Evolutionary conservation across 2,329 filamentous ascomycete genomes (phyloP), one percentile per base, ranked within the genome.

Genomic region (Aspergillus tanneri): DNA sequence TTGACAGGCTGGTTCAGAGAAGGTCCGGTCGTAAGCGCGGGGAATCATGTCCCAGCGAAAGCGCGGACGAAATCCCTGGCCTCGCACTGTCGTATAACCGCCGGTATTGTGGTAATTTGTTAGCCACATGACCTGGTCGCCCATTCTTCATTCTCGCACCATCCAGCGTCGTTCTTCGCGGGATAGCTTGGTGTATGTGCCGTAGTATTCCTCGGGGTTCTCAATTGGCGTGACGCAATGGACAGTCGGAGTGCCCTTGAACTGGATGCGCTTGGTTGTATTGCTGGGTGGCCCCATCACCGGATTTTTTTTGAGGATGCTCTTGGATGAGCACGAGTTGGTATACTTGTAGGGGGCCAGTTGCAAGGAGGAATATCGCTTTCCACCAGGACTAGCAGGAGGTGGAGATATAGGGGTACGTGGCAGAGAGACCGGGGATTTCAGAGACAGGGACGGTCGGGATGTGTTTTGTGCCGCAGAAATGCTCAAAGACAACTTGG

Each of bases 211-310:
- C 14, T 75, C 71, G 4, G 68, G 66, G 14, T 73, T 71, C 56
- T 76, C 73, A 51, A 77, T 76, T 0, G 74, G 74, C 2, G 73
- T 76, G 40, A 77, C 69, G 47, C 70, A 72, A 59, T 76, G 65
- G 19, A 77, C 68, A 18, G 67, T 71, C 3, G 74, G 74, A 5
- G 71, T 70, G 28, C 65, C 68, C 30, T 64, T 58, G 57, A 77
- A 77, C 39, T 73, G 67, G 38, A 76, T 70, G 37, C 66, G 66
- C 53, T 74, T 74, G 24, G 61, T 55, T 39, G 52, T 22, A 42
- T 47, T 48, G 36, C 53, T 47, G 21, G 54, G 40, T 18, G 58
- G 27, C 35, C 50, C 41, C 11, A 52, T 43, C 1, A 54, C 49
- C 3, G 62, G 47, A 4, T 65, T 60, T 59, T 75, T 76, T 66